Evolutionary conservation across 495 filamentous ascomycete genomes (phyloP).

Genomic region (Hypoxylon fragiforme): DNA sequence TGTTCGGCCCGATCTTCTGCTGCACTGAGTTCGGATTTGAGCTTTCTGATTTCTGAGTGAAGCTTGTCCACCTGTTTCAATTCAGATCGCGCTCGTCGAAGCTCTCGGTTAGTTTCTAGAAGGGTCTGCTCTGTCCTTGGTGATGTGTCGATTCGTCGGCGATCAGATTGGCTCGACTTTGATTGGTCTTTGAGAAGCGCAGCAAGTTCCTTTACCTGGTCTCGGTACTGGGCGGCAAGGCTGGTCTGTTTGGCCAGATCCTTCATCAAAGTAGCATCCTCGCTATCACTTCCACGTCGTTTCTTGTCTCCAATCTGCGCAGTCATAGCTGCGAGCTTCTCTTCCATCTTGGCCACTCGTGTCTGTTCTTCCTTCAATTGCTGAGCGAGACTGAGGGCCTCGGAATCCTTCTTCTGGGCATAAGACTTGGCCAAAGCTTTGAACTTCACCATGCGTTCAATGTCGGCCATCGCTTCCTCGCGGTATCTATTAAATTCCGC

Average conservation of each 20-base stretch:
- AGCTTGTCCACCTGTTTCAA: conserved; percentile 52
- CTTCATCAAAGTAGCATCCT: conserved; percentile 55
- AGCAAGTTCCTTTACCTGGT: conserved; percentile 66
- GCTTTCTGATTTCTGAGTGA: conserved; percentile 50
- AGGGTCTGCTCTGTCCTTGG: conserved; percentile 52
- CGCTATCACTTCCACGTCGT: conserved; percentile 47
- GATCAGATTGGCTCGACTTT: conserved; percentile 31
- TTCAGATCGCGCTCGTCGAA: conserved; percentile 53
- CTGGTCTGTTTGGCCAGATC: conserved; percentile 69
- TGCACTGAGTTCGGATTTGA: conserved; percentile 50
- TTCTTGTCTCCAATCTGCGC: conserved; percentile 50
- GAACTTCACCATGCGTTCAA: conserved; percentile 77
- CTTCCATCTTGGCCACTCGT: conserved; percentile 60
- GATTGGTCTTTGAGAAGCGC: conserved; percentile 51
- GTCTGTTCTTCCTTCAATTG: conserved; percentile 67
- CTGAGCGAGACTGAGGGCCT: conserved; percentile 71
- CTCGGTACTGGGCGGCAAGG: conserved; percentile 67
- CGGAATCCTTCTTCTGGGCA: conserved; percentile 84
- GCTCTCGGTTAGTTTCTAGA: conserved; percentile 49
- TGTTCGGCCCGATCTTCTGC: conserved; percentile 50
- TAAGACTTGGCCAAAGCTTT: conserved; percentile 84
- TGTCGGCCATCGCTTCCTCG: conserved; percentile 73
- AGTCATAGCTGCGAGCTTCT: conserved; percentile 64
- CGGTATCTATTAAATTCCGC: conserved; percentile 83
- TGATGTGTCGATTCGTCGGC: conserved; percentile 36